phyloP scores from a whole-genome alignment of 140 eudicot species.

The Bidens hawaiensis region DNA sequence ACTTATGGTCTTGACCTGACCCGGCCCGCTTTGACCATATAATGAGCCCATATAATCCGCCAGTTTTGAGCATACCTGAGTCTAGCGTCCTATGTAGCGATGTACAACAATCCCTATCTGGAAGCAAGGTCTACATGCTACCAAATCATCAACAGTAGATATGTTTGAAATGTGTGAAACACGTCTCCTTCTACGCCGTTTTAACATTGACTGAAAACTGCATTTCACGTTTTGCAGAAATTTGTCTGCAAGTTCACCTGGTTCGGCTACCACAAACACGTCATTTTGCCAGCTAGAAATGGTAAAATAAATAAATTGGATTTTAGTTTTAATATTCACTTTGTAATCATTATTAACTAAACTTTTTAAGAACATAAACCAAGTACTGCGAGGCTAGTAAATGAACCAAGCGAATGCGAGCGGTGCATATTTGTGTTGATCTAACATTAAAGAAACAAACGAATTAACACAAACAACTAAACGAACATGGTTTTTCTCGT shows the following conservation, averaged over 20 bases:
- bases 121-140: conserved; percentile 69
- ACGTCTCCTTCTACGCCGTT: conserved; percentile 41
- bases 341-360: too few species aligned
- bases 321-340: background rate
- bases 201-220: conserved; percentile 26
- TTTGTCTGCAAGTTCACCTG: conserved; percentile 36
- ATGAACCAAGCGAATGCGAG: too few species aligned
- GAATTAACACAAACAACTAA: too few species aligned
- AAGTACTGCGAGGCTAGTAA: too few species aligned
- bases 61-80: conserved; percentile 47
- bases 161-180: conserved; percentile 57
- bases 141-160: conserved; percentile 69
- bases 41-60: background rate
- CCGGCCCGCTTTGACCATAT: background rate
- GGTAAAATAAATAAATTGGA: too few species aligned
- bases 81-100: conserved; percentile 34
- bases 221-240: conserved; percentile 28
- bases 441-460: too few species aligned
- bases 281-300: too few species aligned
- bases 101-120: conserved; percentile 59
- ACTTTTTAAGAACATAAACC: too few species aligned
- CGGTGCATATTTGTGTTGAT: too few species aligned
- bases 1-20: background rate
- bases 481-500: too few species aligned
- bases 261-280: conserved; percentile 40